Evolutionary conservation across 768 basidiomycete species (phyloP).

Genomic region (Tylopilus sp.): DNA sequence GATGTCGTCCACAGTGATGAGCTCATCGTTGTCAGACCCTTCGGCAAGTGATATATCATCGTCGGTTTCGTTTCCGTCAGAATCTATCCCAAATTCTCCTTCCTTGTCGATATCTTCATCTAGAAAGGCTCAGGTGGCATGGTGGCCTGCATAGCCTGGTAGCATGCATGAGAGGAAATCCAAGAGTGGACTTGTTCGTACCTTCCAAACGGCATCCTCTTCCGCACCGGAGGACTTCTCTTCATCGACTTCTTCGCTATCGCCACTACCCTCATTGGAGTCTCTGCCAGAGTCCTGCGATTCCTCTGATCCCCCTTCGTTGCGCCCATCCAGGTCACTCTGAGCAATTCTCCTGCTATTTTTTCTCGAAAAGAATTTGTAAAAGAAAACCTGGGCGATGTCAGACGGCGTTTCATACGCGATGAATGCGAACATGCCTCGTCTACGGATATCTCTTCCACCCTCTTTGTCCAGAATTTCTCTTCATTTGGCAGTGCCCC

Average conservation of each 20-base stretch:
- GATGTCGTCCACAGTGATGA: conserved; percentile 53
- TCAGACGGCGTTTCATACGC: neutral
- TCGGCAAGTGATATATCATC: conserved; percentile 57
- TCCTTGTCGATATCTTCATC: conserved; percentile 32
- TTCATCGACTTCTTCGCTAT: conserved; percentile 36
- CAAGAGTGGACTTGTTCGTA: conserved; percentile 29
- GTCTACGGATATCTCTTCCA: conserved; percentile 78
- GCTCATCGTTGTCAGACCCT: conserved; percentile 69
- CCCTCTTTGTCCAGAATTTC: conserved; percentile 65
- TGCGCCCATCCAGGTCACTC: conserved; percentile 33
- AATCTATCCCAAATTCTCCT: conserved; percentile 23
- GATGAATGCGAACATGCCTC: conserved; percentile 47
- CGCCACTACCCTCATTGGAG: conserved; percentile 15
- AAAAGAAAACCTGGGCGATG: conserved; percentile 72
- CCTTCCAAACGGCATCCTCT: conserved; percentile 89
- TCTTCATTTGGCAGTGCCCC: conserved; percentile 65
- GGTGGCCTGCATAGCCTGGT: conserved; percentile 83
- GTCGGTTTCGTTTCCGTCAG: conserved; percentile 35
- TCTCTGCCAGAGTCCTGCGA: conserved; percentile 26
- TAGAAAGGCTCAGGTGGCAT: conserved; percentile 59
- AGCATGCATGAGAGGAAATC: neutral
- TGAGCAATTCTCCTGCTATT: conserved; percentile 50
- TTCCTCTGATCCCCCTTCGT: conserved; percentile 15
- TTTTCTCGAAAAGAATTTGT: conserved; percentile 82
- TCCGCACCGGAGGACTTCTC: conserved; percentile 45